Evolutionary conservation across 2,329 filamentous ascomycete genomes (phyloP), one percentile per base, ranked within the genome.

Genomic region (Curvularia spicifera): DNA sequence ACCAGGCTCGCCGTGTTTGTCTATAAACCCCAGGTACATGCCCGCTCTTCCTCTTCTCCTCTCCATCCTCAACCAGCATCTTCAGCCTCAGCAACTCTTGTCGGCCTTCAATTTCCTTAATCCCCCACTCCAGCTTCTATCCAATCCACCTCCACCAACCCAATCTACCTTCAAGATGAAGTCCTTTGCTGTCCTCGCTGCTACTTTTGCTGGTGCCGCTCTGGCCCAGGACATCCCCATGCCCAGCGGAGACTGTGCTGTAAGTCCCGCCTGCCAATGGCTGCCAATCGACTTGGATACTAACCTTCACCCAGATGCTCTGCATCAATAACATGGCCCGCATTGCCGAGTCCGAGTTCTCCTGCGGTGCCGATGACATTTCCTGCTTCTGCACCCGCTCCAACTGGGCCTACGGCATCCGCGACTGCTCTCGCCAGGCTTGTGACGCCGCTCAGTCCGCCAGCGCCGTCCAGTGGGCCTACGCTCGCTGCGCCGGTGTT

Each of bases 241-340:
- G 51, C 56, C 56, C 33, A 58, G 3, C 22, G 56, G 56, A n/a
- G 56, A 58, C 12, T 78, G 76, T 59, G 74, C 74, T 65, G 76
- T 78, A 76, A 48, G 76, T 73, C 9, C 29, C 20, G 12, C 12
- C 46, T 20, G n/a, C 46, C 24, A 31, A n/a, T 31, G 46, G 18
- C 42, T n/a, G n/a, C 24, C n/a, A 6, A 28, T 20, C 13, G 7
- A 63, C 43, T 28, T 26, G 44, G 60, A 42, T 49, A 40, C 63
- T 67, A 63, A 67, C 46, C 4, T 13, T 7, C 12, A 35, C 47
- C 4, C 59, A 78, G 76, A 72, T 73, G 71, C 68, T 71, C 31
- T 83, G 81, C 62, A 69, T 81, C 66, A 75, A 62, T 73, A 81
- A 81, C 78, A 82, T 83, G 80, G 63, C 80, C 58, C 59, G 26